Conservation (phyloP, 1,284 basidiomycete genomes). For the Malassezia arunalokei region DNA sequence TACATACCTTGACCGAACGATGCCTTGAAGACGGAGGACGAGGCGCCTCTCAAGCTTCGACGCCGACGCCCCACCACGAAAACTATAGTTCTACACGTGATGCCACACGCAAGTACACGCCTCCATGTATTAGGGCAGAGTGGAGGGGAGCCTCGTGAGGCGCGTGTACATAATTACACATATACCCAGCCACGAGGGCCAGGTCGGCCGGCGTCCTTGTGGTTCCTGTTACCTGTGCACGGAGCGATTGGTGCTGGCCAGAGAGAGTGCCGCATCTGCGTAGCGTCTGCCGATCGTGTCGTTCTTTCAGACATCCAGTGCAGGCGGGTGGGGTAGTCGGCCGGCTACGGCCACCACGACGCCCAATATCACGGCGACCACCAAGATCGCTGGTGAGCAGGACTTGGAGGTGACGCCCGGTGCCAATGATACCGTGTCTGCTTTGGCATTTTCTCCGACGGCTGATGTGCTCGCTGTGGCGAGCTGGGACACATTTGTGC, state of each 20-base stretch:
- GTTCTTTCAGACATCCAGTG: constrained; percentile 33
- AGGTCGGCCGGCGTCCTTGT: background rate
- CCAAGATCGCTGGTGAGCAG: constrained; percentile 29
- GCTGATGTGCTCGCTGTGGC: constrained; percentile 48
- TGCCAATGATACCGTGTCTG: constrained; percentile 44
- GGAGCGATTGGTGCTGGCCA: background rate
- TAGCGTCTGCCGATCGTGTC: constrained; percentile 18
- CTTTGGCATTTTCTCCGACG: constrained; percentile 44
- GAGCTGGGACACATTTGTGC: constrained; percentile 48
- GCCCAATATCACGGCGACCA: constrained; percentile 23
- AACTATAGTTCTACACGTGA: constrained; percentile 16
- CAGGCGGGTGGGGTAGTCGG: constrained; percentile 23
- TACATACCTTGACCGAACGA: constrained; percentile 15
- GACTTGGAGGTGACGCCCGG: constrained; percentile 61
- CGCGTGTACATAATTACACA: background rate
- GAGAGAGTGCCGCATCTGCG: background rate
- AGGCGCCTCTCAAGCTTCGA: background rate
- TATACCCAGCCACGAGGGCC: background rate
- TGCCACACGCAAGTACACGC: background rate
- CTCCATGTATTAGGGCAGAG: background rate
- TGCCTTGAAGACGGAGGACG: constrained; percentile 18
- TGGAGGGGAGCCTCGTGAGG: background rate
- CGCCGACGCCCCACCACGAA: background rate
- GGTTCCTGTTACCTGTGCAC: background rate
- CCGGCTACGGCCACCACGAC: constrained; percentile 16